A percentile compares a stretch with the other conserved stretches of the same genome.
Conservation (phyloP, 2,329 filamentous ascomycete genomes). For the Penicillium sp. region DNA sequence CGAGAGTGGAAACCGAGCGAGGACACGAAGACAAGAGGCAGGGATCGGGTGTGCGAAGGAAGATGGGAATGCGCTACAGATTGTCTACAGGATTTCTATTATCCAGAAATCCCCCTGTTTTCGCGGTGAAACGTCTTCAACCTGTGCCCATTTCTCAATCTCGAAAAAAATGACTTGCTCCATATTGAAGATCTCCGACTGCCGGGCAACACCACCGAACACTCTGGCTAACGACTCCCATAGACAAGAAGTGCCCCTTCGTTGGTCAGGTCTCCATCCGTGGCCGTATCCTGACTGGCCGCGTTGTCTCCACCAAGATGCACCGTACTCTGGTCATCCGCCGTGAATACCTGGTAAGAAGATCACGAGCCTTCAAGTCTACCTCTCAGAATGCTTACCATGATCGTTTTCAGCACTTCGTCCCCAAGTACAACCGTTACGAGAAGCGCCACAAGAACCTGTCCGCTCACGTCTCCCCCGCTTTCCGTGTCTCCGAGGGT, state of each 20-base stretch:
- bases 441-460: slow-evolving; percentile 99
- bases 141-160: neutral
- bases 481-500: slow-evolving; percentile 99
- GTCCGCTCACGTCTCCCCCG: slow-evolving; percentile 96
- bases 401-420: slow-evolving; percentile 75
- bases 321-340: slow-evolving; percentile 99
- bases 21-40: slow-evolving; percentile 1
- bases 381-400: neutral
- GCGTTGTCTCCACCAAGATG: slow-evolving; percentile 99
- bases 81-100: neutral
- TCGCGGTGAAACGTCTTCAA: neutral
- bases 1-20: slow-evolving; percentile 8
- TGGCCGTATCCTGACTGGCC: slow-evolving; percentile 99
- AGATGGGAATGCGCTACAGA: neutral
- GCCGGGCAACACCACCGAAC: neutral
- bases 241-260: slow-evolving; percentile 99
- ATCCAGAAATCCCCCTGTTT: too few species aligned
- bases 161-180: slow-evolving; percentile 13
- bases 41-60: neutral
- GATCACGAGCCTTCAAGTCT: too few species aligned
- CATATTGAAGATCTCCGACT: slow-evolving; percentile 14
- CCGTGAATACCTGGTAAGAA: slow-evolving; percentile 83
- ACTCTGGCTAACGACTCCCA: slow-evolving; percentile 33
- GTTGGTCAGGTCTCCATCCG: slow-evolving; percentile 98
- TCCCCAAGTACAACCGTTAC: slow-evolving; percentile 63